Evolutionary conservation across 257 asterid species (phyloP), one percentile per base, ranked within the genome.

Genomic region (Forsythia viridissima): DNA sequence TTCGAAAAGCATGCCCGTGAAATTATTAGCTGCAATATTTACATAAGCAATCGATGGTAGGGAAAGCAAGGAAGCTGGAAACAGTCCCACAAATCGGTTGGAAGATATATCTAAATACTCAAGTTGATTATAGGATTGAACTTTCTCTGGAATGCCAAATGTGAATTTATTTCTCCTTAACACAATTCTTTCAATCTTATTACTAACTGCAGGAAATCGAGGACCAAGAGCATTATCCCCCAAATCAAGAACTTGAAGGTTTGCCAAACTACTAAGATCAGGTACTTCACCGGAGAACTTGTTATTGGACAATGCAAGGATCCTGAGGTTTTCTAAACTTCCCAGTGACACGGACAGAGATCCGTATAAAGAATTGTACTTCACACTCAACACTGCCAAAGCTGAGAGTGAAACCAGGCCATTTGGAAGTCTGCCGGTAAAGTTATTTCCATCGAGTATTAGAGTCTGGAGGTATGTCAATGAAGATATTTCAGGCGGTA

Each of bases 51-150:
- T 77, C 36, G 91, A 88, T 13, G 98, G 94, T 67, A 91, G 86
- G 44, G 99, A 89, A 55, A 94, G 40, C 82, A 94, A 40, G 42
- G 90, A 87, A 8, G 93, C 48, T 5, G 92, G 97, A 79, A 94
- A 90, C 3, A 97, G 99, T 30, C 97, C 98, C 48, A 94, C 88
- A 73, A 93, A 88, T 78, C 86, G 88, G 89, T 94, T 94, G 67
- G 84, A 84, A 5, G 99, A 88, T 73, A 94, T 81, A 70, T 93
- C 98, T 0, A 94, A 76, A 70, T 68, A 71, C 66, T 89, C 83
- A 48, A 94, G 91, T 80, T 85, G 95, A 80, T 88, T 73, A 81
- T 77, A 91, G 8, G 97, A 89, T 48, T 78, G 86, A 42, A 93
- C 89, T 76, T 81, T 75, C 24, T 82, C 95, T 5, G 98, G 96